phyloP scores from a whole-genome alignment of 139 green algal genomes.

The Microglena sp. region DNA sequence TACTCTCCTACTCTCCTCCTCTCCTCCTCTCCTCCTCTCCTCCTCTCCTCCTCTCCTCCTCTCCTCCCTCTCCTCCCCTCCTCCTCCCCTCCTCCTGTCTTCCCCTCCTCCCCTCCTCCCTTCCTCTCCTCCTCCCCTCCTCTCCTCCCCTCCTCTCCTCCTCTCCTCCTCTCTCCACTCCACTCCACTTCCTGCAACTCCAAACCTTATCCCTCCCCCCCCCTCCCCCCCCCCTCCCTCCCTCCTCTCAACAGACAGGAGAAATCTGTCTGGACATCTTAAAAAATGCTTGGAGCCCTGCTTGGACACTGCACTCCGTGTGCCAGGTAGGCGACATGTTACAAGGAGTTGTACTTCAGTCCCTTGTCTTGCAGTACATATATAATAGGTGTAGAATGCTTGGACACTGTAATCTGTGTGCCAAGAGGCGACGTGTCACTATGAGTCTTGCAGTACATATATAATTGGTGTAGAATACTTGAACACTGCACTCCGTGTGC shows the following conservation, averaged over 20 bases:
- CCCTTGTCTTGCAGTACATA: no score
- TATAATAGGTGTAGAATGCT: no score
- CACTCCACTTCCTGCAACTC: not conserved
- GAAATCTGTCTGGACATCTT: slow-evolving; percentile 96
- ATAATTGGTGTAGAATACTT: no score
- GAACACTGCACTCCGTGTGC: slow-evolving; percentile 79
- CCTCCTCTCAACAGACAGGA: slow-evolving; percentile 62
- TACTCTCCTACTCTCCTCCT: not conserved
- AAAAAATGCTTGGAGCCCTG: slow-evolving; percentile 87
- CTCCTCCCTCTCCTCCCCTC: not conserved
- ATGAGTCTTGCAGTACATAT: no score
- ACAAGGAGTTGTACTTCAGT: no score
- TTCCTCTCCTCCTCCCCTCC: not conserved
- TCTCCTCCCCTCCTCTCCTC: not conserved
- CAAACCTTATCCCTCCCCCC: not conserved
- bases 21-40: not conserved
- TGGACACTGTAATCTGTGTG: no score
- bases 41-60: not conserved
- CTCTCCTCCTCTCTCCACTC: not conserved
- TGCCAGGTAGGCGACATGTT: no score
- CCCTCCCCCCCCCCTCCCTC: not conserved
- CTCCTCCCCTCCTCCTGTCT: no score
- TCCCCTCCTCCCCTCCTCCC: not conserved
- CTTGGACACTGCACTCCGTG: slow-evolving; percentile 82
- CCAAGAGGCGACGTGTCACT: no score